Base-by-base conservation (phyloP, 163 green algal species). In the Chloromonas sp. region DNA sequence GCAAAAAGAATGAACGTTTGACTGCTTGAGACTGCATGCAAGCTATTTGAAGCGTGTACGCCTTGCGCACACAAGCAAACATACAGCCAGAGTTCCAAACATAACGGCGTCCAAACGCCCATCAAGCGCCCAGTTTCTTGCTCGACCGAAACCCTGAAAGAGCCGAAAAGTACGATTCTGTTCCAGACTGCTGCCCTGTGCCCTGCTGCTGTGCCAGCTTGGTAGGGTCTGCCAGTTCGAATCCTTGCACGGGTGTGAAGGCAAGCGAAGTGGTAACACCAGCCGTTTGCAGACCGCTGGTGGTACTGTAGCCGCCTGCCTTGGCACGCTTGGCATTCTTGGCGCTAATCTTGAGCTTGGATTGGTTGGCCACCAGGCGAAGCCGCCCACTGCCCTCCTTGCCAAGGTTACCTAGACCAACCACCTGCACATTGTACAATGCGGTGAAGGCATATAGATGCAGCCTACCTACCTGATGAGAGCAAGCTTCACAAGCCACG, bases 211-310 rank as follows among this genome's bases (percentile, higher is more conserved):
- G 66, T 2, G 84, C 71, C 36, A 81, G 74, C 76, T 85, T 91
- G 3, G 81, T 82, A 57, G 85, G 85, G 14, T 87, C 86, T 58
- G 83, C 84, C 62, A 91, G 81, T 83, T 91, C 87, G 82, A 91
- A 91, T 60, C 87, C 88, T 82, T 98, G 97, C 58, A 99, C 94
- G n/a, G 97, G 97, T 0, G 97, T 99, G 93, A 99, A 99, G 0
- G 96, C 97, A 36, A 99, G 89, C 11, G 92, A 96, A 3, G 96
- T 98, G 14, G 93, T 94, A 8, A 99, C 85, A 0, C 96, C 96
- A 15, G 82, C 82, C n/a, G 86, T 89, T 57, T 84, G 81, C 62
- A 84, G 76, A 78, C 79, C 88, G 84, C 57, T 85, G 81, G 11
- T 61, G 58, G 78, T 61, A 3, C 14, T 76, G 11, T 84, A 79